Evolutionary conservation across 2,329 filamentous ascomycete genomes (phyloP), one percentile per base, ranked within the genome.

Genomic region (Colletotrichum plurivorum): DNA sequence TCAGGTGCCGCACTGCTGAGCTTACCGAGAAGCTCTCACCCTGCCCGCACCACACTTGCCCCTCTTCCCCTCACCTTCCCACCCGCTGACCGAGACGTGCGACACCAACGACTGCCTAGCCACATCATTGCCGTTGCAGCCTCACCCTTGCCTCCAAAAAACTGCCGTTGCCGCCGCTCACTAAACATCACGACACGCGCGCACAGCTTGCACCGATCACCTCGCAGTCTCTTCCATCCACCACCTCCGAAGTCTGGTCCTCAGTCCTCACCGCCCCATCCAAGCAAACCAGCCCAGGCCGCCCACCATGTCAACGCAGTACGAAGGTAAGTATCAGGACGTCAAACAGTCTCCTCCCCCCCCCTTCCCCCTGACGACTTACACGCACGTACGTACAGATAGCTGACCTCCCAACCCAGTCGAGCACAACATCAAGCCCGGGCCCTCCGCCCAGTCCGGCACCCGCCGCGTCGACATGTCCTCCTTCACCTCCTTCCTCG

Each of bases 381-480:
- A 25, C 10, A n/a, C 20, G 25, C 41, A 43, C 16, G 16, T 43
- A 36, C 31, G 31, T 36, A 36, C 15, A 2, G 41, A 43, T 43
- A 43, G 5, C 41, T n/a, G 6, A 43, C 41, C 13, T 54, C 31
- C 2, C 31, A 36, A 2, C 7, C 25, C 45, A 92, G 89, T 92
- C 77, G 89, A 92, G 77, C 89, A 92, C 81, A 88, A 88, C 77
- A 88, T 91, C 79, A 83, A 86, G 73, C 77, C 84, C 66, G 53
- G 80, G 36, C 72, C 83, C 55, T 71, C 78, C 6, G 76, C 79
- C 25, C 77, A 80, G 57, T 79, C 81, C 67, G 80, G 81, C 56
- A 83, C 83, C 10, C 88, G 89, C 48, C 87, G 87, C 75, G 80
- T 88, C 70, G 88, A 90, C 81, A 92, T 92, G 89, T 85, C 88